These are phyloP conservation scores for Colletotrichum musicola DNA, from an alignment of 2,329 filamentous ascomycete genomes.

Conservation along the genomic window DNA sequence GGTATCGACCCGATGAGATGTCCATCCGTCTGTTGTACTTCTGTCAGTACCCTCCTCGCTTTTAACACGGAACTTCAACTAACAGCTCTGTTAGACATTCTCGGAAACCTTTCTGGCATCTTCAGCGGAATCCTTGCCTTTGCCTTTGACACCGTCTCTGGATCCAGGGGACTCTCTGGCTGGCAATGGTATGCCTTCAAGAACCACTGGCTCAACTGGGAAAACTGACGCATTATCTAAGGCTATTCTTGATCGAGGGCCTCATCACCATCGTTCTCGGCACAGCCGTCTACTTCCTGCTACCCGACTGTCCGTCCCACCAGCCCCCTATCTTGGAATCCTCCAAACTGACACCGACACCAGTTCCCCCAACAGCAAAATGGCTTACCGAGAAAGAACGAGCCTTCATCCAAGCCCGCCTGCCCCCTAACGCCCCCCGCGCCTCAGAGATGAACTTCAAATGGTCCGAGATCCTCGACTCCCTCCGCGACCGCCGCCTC, in stretches of 20 bases:
- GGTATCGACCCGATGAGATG: constrained; percentile 63
- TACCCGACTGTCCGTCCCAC: constrained; percentile 62
- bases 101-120: constrained; percentile 56
- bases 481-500: constrained; percentile 55
- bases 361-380: constrained; percentile 56
- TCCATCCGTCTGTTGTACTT: constrained; percentile 59
- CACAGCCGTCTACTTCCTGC: constrained; percentile 62
- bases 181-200: constrained; percentile 47
- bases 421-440: constrained; percentile 58
- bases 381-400: constrained; percentile 62
- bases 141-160: constrained; percentile 55
- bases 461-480: constrained; percentile 51
- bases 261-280: constrained; percentile 60
- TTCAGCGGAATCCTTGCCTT: constrained; percentile 58
- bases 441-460: constrained; percentile 56
- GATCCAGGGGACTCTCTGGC: constrained; percentile 49
- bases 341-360: constrained; percentile 52
- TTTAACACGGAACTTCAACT: neutral
- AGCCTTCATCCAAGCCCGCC: constrained; percentile 60
- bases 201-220: too few relatives aligned
- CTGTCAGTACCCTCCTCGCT: constrained; percentile 48
- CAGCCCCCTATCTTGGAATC: constrained; percentile 46
- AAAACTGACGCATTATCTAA: constrained; percentile 25
- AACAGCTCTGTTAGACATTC: constrained; percentile 45
- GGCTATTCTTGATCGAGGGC: constrained; percentile 59